These are phyloP conservation scores for Carex pumila DNA, from an alignment of 176 grass and related monocot species.

Conservation along the genomic window DNA sequence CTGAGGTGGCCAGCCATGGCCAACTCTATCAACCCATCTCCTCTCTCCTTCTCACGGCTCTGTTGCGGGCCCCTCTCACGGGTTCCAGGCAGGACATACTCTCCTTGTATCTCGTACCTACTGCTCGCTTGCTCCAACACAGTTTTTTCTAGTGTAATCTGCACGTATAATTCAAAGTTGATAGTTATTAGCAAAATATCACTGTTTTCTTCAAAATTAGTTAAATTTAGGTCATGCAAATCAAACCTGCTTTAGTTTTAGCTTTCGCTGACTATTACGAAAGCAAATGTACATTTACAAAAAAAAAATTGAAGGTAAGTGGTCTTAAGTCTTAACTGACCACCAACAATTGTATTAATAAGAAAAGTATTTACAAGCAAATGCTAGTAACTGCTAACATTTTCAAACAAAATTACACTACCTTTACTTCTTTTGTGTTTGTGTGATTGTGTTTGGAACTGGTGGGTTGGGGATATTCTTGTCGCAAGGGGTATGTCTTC, in stretches of 20 bases:
- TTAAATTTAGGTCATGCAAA: too few species aligned
- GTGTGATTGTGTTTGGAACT: background rate
- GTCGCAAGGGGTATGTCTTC: background rate
- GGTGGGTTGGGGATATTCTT: background rate
- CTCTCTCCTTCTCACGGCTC: slow-evolving; percentile 25
- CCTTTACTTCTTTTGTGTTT: background rate
- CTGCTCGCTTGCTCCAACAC: slow-evolving; percentile 85
- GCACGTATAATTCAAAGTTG: slow-evolving; percentile 18
- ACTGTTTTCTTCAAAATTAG: too few species aligned
- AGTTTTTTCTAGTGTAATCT: slow-evolving; percentile 98
- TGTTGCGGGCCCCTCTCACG: slow-evolving; percentile 72
- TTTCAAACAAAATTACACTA: background rate
- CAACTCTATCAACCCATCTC: slow-evolving; percentile 66
- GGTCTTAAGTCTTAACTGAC: too few species aligned
- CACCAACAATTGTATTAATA: too few species aligned
- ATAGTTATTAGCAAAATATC: background rate
- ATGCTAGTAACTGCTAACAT: background rate
- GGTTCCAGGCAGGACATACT: slow-evolving; percentile 88
- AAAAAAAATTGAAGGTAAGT: too few species aligned
- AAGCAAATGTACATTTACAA: too few species aligned
- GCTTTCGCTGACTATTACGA: too few species aligned
- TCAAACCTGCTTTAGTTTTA: too few species aligned
- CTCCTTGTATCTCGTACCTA: slow-evolving; percentile 94
- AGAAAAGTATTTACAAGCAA: too few species aligned
- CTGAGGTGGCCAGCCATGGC: slow-evolving; percentile 94